phyloP scores from a whole-genome alignment of 106 monocot species.

The Dioscorea alata region DNA sequence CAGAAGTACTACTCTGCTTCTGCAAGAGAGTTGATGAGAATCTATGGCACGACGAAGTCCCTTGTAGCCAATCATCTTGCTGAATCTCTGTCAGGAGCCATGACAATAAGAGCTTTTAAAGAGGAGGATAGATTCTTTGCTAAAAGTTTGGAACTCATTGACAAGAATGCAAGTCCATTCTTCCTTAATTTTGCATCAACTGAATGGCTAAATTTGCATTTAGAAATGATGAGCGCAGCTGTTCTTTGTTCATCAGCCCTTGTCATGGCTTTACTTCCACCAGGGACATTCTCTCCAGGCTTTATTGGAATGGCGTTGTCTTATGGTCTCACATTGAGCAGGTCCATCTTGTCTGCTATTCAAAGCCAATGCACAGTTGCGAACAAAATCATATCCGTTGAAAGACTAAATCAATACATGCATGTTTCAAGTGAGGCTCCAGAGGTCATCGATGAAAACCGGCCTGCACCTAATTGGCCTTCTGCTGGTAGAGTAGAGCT shows the following conservation, averaged over 20 bases:
- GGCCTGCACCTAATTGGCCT: slow-evolving; percentile 72
- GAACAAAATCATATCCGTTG: slow-evolving; percentile 88
- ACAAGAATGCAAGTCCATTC: slow-evolving; percentile 74
- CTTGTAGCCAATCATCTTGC: slow-evolving; percentile 79
- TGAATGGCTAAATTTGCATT: slow-evolving; percentile 77
- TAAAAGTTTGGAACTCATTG: slow-evolving; percentile 52
- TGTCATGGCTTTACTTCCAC: slow-evolving; percentile 81
- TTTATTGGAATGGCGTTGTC: slow-evolving; percentile 92
- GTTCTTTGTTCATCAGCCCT: slow-evolving; percentile 83
- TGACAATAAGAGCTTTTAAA: slow-evolving; percentile 77
- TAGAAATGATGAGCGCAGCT: slow-evolving; percentile 84
- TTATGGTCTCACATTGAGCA: slow-evolving; percentile 88
- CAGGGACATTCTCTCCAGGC: slow-evolving; percentile 76
- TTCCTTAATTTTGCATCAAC: slow-evolving; percentile 71
- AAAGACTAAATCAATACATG: slow-evolving; percentile 89
- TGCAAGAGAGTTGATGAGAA: slow-evolving; percentile 90
- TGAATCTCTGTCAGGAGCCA: slow-evolving; percentile 76
- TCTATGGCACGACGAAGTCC: slow-evolving; percentile 96
- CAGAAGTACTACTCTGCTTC: slow-evolving; percentile 84
- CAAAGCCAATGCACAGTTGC: slow-evolving; percentile 84
- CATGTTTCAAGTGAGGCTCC: slow-evolving; percentile 77
- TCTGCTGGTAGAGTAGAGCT: slow-evolving; percentile 64
- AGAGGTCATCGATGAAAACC: slow-evolving; percentile 50
- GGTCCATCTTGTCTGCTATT: slow-evolving; percentile 66
- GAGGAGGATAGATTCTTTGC: slow-evolving; percentile 61